Evolutionary conservation across 208 protist species (phyloP).

Genomic region (Leishmania aethiopica): DNA sequence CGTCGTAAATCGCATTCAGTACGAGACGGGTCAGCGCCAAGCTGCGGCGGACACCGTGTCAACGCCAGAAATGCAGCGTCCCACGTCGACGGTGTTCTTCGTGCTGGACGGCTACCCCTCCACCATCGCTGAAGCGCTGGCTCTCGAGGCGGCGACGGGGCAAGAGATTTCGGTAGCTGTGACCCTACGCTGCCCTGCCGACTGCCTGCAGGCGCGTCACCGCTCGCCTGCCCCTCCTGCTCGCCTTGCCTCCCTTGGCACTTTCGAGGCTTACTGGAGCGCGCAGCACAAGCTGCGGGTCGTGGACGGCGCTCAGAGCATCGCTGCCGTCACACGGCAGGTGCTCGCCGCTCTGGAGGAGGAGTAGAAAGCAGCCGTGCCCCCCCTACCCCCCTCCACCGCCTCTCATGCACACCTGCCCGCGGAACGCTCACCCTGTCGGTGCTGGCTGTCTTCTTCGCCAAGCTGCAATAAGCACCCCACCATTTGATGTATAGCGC

Average conservation of each 20-base stretch:
- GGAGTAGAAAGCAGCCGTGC: constrained; percentile 5
- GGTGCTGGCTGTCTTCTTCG: neutral
- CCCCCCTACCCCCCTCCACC: neutral
- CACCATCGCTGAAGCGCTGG: constrained; percentile 41
- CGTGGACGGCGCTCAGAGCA: constrained; percentile 31
- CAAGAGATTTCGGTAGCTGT: constrained; percentile 22
- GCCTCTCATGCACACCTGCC: neutral
- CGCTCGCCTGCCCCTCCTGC: neutral
- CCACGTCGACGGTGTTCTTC: constrained; percentile 8
- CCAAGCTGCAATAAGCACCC: neutral
- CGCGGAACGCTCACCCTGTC: neutral
- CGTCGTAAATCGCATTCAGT: constrained; percentile 31
- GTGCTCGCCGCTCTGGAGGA: constrained; percentile 31
- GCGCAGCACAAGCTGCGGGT: constrained; percentile 32
- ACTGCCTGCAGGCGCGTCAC: constrained; percentile 4
- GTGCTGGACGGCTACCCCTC: constrained; percentile 52
- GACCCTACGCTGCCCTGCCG: constrained; percentile 23
- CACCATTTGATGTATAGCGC: neutral
- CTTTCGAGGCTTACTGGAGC: constrained; percentile 45
- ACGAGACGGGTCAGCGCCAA: constrained; percentile 15
- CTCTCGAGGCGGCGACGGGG: constrained; percentile 37
- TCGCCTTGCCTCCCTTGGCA: constrained; percentile 1
- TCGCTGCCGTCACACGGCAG: constrained; percentile 11
- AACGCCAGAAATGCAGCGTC: neutral
- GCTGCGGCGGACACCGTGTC: neutral